Conservation (phyloP, 805 yeast species). For the Brettanomyces naardenensis region DNA sequence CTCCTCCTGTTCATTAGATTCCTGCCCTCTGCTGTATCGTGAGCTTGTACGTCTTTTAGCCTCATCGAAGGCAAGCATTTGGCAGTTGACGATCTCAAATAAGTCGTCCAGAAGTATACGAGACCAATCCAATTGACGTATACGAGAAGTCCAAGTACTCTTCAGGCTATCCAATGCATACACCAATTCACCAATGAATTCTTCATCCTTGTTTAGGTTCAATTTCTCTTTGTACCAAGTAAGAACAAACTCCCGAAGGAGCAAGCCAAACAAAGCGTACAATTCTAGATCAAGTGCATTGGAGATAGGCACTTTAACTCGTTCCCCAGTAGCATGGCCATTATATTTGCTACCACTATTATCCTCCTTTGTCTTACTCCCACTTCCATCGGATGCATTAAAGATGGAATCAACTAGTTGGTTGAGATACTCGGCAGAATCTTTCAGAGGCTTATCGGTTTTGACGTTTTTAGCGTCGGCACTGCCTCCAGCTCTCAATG, state of each 20-base stretch:
- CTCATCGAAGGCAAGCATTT: constrained; percentile 10
- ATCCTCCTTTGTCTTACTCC: neutral
- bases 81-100: constrained; percentile 31
- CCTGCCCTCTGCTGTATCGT: constrained; percentile 4
- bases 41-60: constrained; percentile 10
- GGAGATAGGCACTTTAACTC: neutral
- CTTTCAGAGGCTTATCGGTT: constrained; percentile 7
- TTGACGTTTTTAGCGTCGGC: too few species aligned
- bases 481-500: too few species aligned
- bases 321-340: neutral
- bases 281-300: constrained; percentile 34
- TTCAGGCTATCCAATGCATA: constrained; percentile 18
- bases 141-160: neutral
- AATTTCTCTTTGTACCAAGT: constrained; percentile 30
- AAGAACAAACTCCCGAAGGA: constrained; percentile 38
- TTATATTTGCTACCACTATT: neutral
- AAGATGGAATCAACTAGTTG: constrained; percentile 8
- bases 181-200: constrained; percentile 33
- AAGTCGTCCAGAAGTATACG: constrained; percentile 36
- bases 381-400: neutral
- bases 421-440: constrained; percentile 20
- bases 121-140: constrained; percentile 23
- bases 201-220: constrained; percentile 28
- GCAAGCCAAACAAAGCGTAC: constrained; percentile 37
- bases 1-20: constrained; percentile 5